Evolutionary conservation across 257 asterid species (phyloP), one percentile per base, ranked within the genome.

Genomic region (Echium plantagineum): DNA sequence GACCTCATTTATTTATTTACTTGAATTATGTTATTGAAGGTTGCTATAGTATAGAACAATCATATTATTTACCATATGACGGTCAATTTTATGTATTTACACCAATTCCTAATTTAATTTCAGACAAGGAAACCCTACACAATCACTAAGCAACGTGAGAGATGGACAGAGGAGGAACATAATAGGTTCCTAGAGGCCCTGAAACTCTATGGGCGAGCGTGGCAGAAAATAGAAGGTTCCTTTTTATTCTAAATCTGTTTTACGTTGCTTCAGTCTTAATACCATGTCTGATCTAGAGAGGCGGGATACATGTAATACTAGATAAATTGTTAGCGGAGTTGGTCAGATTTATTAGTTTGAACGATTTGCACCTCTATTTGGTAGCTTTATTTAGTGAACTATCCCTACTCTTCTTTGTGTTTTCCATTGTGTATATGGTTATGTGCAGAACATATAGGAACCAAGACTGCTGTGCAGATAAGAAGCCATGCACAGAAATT

Each of bases 381-480:
- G 65, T 60, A 64, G 59, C 64, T 77, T 73, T 69, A 68, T 65
- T 21, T 66, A 71, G 78, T 57, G 63, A 75, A 61, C 73, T 79
- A 64, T 69, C 64, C 64, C 73, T 77, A 73, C 65, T 74, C 73
- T 75, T 75, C 71, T 53, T 76, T 69, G 61, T 70, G 63, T 52
- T 66, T 22, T 18, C 22, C 63, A 62, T 74, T 70, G 65, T 30
- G 59, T 66, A 52, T 74, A 67, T 79, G 79, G 77, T 80, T 80
- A 71, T 84, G 78, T 66, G 81, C 94, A 91, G 98, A 91, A 81
- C 90, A 91, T 74, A 80, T 91, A 70, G 98, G 98, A 72, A 88
- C 98, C 77, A 91, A 91, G 94, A 85, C 98, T 64, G 98, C 98
- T 61, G 98, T 91, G 89, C 97, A 91, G 94, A 91, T 91, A 78